Evolutionary conservation across 177 flowering plant genomes (phyloP), one percentile per base, ranked within the genome.

Genomic region (Vitis hybrid): DNA sequence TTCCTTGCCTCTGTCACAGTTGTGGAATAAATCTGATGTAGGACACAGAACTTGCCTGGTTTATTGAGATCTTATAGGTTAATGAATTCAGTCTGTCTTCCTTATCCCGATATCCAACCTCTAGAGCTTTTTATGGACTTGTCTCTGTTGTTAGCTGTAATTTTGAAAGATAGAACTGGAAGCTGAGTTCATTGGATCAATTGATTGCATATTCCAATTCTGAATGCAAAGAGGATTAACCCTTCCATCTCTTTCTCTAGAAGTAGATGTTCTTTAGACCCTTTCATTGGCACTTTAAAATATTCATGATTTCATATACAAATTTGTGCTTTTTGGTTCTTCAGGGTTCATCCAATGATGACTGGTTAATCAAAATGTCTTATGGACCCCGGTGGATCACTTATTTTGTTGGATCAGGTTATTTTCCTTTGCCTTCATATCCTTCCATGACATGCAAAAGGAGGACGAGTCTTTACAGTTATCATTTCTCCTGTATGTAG

Each of bases 381-480:
- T 87, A 83, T 76, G 88, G 85, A 57, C 85, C 92, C 3, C 72
- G 85, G 70, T 89, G 93, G 93, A 61, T 84, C 46, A 76, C 84
- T 51, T 89, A 91, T 71, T n/a, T 84, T 64, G 56, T 76, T 66
- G 91, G 87, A 69, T 80, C 87, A 75, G 91, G 92, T 87, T 46
- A 54, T 14, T 49, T 48, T 11, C 13, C 2, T 56, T 63, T 76
- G 35, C 67, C 32, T 63, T 73, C 59, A 14, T 1, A 53, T 41
- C 27, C 62, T 64, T 61, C 6, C 52, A 21, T 53, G 6, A 27
- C 13, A 52, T 9, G 14, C 17, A 7, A 54, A 70, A 10, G 17
- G 13, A 51, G 50, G 9, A 11, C 13, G 13, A 49, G 49, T 41
- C 27, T 67, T 63, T 30, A 71, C 24, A 35, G 58, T 50, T 76